Conservation (phyloP, 2,329 filamentous ascomycete species). For the Emericellopsis cladophorae region DNA sequence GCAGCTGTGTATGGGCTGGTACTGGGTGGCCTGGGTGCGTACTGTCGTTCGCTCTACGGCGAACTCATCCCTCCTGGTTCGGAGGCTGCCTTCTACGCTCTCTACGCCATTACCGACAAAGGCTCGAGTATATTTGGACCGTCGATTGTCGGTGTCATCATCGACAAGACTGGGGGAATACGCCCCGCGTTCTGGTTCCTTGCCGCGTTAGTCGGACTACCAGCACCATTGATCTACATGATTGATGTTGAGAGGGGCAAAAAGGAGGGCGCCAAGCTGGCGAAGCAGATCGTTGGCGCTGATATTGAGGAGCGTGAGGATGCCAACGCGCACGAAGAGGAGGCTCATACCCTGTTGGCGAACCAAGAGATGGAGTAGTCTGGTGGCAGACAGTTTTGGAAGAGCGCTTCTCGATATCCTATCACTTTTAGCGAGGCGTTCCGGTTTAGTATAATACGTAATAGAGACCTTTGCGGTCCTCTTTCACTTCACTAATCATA, state of each 20-base stretch:
- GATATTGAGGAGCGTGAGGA: slow-evolving; percentile 14
- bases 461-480: no score
- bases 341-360: slow-evolving; percentile 14
- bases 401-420: no score
- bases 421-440: no score
- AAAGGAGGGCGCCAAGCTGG: slow-evolving; percentile 52
- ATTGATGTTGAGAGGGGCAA: slow-evolving; percentile 76
- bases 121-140: slow-evolving; percentile 89
- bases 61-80: slow-evolving; percentile 90
- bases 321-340: slow-evolving; percentile 10
- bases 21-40: slow-evolving; percentile 80
- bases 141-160: slow-evolving; percentile 85
- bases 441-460: no score
- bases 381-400: no score
- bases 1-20: slow-evolving; percentile 88
- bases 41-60: slow-evolving; percentile 84
- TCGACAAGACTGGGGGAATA: slow-evolving; percentile 70
- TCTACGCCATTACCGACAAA: slow-evolving; percentile 97
- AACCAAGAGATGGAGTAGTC: slow-evolving; percentile 7
- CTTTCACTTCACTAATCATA: no score
- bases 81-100: slow-evolving; percentile 89
- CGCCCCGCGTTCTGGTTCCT: slow-evolving; percentile 88
- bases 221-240: slow-evolving; percentile 71
- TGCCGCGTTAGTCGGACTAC: slow-evolving; percentile 69
- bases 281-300: slow-evolving; percentile 44